Base-by-base conservation (phyloP, 306 rosid genomes). In the Trifolium pratense region DNA sequence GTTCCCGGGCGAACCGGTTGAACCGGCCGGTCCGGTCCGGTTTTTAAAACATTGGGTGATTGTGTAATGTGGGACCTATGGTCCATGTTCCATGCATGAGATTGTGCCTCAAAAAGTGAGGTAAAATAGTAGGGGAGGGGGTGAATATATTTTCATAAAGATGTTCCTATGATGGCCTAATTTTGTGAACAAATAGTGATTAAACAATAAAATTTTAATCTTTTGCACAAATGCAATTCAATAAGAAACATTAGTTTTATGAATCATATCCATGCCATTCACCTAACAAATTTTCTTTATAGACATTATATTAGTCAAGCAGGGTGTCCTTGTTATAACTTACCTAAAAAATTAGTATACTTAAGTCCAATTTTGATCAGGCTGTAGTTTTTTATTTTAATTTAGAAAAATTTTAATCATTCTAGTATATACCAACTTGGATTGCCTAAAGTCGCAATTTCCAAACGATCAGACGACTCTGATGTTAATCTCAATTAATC, bases 51-150 rank as follows among this genome's bases (percentile, higher is more conserved):
- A n/a, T n/a, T n/a, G n/a, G 74, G 71, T 62, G 37, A 65, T 70
- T 59, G 64, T 75, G 57, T 74, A 68, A 70, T 21, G 9, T 64
- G 65, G 81, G 26, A 16, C 74, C 74, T 66, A 34, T 13, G 26
- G 13, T 37, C 46, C 48, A 43, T 43, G 77, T 73, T 70, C 82
- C 60, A 55, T 77, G 46, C 74, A 53, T 48, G 65, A 75, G 75
- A 80, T 57, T 62, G 61, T 68, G 58, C 57, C 63, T 52, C 58
- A 57, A 70, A 82, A 40, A 15, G 70, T n/a, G n/a, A n/a, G n/a
- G n/a, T n/a, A n/a, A n/a, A n/a, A n/a, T n/a, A n/a, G n/a, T n/a
- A n/a, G n/a, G n/a, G n/a, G n/a, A n/a, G n/a, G n/a, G n/a, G n/a
- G n/a, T n/a, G 66, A 52, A 21, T 16, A 29, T 11, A 14, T 53